Percentiles rank a stretch among this genome's conserved stretches.
These are phyloP conservation scores for Akanthomyces dipterigenus DNA, from an alignment of 2,329 filamentous ascomycete genomes.

Conservation along the genomic window DNA sequence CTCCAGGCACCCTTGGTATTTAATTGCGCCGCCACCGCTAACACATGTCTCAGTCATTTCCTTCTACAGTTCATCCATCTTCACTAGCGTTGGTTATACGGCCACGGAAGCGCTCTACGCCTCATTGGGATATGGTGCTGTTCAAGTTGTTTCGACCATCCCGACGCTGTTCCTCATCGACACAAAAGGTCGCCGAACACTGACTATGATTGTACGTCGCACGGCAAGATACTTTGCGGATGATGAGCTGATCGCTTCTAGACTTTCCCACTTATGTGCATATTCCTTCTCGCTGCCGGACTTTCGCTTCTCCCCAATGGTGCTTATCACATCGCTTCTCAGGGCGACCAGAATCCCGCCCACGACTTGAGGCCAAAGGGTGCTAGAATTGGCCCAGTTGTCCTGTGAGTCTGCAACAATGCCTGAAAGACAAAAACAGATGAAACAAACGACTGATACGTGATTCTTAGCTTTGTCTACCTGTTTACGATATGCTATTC, in stretches of 20 bases:
- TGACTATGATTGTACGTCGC: slow-evolving; percentile 19
- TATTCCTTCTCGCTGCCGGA: slow-evolving; percentile 21
- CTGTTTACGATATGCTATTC: slow-evolving; percentile 23
- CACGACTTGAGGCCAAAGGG: slow-evolving; percentile 14
- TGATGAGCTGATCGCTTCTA: slow-evolving; percentile 10
- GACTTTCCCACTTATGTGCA: slow-evolving; percentile 24
- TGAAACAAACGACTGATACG: background rate
- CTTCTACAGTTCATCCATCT: slow-evolving; percentile 60
- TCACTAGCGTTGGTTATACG: slow-evolving; percentile 45
- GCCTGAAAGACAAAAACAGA: too few species aligned
- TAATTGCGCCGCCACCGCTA: slow-evolving; percentile 20
- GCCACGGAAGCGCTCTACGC: slow-evolving; percentile 41
- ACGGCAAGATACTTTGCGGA: background rate
- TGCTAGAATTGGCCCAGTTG: slow-evolving; percentile 16
- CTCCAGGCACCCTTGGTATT: slow-evolving; percentile 21
- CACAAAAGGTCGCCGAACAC: slow-evolving; percentile 21
- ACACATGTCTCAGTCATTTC: slow-evolving; percentile 43
- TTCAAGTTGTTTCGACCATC: slow-evolving; percentile 35
- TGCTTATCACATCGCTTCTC: slow-evolving; percentile 3
- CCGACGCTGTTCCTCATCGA: slow-evolving; percentile 26
- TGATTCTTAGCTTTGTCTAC: slow-evolving; percentile 20
- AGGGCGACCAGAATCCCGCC: slow-evolving; percentile 14
- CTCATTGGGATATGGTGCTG: slow-evolving; percentile 38
- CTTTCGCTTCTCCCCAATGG: slow-evolving; percentile 19
- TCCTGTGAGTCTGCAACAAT: slow-evolving; percentile 13